phyloP scores from a whole-genome alignment of 2,329 filamentous ascomycete genomes.

The Mariannaea elegans region DNA sequence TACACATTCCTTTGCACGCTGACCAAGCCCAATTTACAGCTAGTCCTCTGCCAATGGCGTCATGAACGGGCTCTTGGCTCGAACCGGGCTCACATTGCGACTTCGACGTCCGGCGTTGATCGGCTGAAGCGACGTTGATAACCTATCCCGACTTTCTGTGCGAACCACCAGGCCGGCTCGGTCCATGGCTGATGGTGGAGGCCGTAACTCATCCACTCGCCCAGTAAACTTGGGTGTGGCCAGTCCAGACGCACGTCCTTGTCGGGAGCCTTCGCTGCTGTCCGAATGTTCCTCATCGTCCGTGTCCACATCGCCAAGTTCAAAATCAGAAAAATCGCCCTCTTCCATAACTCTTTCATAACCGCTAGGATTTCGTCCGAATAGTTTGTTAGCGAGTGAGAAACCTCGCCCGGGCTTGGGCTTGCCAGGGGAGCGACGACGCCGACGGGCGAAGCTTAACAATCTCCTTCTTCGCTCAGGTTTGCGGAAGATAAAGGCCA shows the following conservation, averaged over 20 bases:
- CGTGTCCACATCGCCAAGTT: conserved; percentile 74
- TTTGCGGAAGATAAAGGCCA: conserved; percentile 79
- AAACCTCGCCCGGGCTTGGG: conserved; percentile 59
- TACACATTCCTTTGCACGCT: neutral
- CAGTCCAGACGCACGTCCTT: conserved; percentile 71
- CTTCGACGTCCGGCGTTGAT: conserved; percentile 66
- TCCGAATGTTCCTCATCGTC: conserved; percentile 73
- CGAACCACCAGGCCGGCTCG: conserved; percentile 79
- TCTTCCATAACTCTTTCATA: conserved; percentile 92
- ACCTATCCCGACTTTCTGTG: conserved; percentile 85
- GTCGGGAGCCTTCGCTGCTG: conserved; percentile 62
- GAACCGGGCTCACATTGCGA: conserved; percentile 65
- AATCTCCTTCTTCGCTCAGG: conserved; percentile 71
- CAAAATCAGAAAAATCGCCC: conserved; percentile 78
- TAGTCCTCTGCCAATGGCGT: conserved; percentile 56
- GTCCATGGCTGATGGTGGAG: conserved; percentile 59
- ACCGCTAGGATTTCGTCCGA: conserved; percentile 63
- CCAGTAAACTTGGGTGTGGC: conserved; percentile 70
- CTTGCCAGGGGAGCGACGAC: conserved; percentile 36
- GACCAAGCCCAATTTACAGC: neutral
- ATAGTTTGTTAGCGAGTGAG: conserved; percentile 69
- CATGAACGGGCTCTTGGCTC: conserved; percentile 67
- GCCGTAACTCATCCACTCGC: conserved; percentile 58
- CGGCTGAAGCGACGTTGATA: conserved; percentile 66
- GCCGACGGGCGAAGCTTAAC: conserved; percentile 40